Base-by-base conservation (phyloP, 371 early-diverging fungal species). In the Actinomortierella ambigua region DNA sequence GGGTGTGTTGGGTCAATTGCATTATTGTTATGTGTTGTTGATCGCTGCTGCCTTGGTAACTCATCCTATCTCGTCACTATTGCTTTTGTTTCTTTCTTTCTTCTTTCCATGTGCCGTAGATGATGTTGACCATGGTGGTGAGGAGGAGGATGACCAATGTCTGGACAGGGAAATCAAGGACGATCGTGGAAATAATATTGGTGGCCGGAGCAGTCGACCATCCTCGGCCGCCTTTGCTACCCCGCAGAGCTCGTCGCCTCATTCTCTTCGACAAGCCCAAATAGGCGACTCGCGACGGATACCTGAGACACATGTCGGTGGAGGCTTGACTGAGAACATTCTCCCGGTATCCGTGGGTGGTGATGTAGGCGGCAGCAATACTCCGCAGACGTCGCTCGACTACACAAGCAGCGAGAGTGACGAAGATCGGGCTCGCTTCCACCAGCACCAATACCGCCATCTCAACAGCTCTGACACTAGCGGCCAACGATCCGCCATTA, bases 401-500 rank as follows among this genome's bases (percentile, higher is more conserved):
- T 54, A 62, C 0, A 59, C 57, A 50, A 66, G 63, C 55, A 73
- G 73, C 44, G 63, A 60, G 3, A 73, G 73, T 24, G 73, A 73
- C 20, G 67, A 67, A 0, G 73, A 63, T 42, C 70, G 44, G 14
- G 65, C 59, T 17, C 49, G 22, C 20, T 55, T 57, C 43, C 24
- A 47, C 7, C 50, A n/a, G 65, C 63, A 40, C 63, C 70, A 28
- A 55, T 59, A 50, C 23, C 52, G 49, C 28, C 61, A 14, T 58
- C 56, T 23, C 61, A 70, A 20, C 65, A 11, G 23, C 49, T 18
- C 13, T 39, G 15, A 34, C 59, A 20, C 23, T 46, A n/a, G n/a
- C 46, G 7, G 15, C 60, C 11, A 53, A 66, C 42, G 57, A 60
- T 27, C 34, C 23, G 22, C 63, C 34, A 34, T 11, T 11, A 34